Conservation (phyloP, 2,329 filamentous ascomycete species). For the Talaromyces rugulosus region DNA sequence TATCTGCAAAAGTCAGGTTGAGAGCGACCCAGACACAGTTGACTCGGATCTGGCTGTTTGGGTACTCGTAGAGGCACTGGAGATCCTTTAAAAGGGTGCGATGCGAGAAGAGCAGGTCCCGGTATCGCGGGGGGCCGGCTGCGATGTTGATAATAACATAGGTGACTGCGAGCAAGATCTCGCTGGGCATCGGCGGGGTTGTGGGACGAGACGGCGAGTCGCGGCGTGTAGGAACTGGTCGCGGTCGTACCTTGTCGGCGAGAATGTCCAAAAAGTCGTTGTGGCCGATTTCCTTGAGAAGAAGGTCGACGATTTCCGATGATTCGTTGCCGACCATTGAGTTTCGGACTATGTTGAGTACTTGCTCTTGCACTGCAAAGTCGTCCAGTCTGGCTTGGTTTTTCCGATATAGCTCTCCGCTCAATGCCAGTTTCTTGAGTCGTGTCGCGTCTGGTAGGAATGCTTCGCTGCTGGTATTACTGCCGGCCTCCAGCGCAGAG, state of each 20-base stretch:
- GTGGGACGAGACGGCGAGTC: conserved; percentile 24
- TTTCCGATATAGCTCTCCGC: conserved; percentile 64
- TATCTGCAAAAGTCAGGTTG: conserved; percentile 81
- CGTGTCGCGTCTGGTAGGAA: conserved; percentile 38
- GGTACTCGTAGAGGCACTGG: conserved; percentile 68
- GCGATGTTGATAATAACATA: conserved; percentile 86
- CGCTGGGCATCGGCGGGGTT: conserved; percentile 37
- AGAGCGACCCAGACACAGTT: conserved; percentile 79
- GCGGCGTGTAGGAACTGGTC: conserved; percentile 27
- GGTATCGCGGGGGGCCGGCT: conserved; percentile 72
- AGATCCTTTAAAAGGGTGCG: conserved; percentile 70
- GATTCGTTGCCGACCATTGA: conserved; percentile 65
- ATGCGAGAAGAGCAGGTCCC: conserved; percentile 72
- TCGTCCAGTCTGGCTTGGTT: conserved; percentile 71
- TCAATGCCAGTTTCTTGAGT: conserved; percentile 44
- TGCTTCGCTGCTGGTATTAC: conserved; percentile 19
- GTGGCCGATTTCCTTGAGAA: conserved; percentile 72
- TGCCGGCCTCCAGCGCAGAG: conserved; percentile 23
- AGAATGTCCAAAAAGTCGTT: conserved; percentile 77
- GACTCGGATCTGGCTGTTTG: conserved; percentile 68
- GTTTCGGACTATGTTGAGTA: conserved; percentile 84
- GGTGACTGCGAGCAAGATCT: conserved; percentile 73
- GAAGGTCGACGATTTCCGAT: conserved; percentile 73
- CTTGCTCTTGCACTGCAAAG: conserved; percentile 83
- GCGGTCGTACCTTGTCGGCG: conserved; percentile 67